phyloP scores from a whole-genome alignment of 768 basidiomycete species.

The Russula abietina region DNA sequence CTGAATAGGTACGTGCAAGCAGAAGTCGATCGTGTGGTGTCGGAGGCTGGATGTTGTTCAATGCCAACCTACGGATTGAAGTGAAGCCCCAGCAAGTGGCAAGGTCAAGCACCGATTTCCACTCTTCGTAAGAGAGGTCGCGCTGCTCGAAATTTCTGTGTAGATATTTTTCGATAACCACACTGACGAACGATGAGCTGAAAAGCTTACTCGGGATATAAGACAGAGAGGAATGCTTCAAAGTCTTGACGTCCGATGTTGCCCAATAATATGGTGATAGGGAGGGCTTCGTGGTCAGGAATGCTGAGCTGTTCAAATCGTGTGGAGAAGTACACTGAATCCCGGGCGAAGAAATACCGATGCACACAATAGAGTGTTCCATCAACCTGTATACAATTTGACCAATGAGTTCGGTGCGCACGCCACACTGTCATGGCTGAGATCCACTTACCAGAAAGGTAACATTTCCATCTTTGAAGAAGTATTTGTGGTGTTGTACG shows the following conservation, averaged over 20 bases:
- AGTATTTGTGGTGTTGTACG: conserved; percentile 14
- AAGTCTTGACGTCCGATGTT: conserved; percentile 11
- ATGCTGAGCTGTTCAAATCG: conserved; percentile 3
- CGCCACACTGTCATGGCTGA: too few species aligned
- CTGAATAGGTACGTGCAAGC: conserved; percentile 5
- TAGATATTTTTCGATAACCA: background rate
- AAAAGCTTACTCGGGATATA: conserved; percentile 20
- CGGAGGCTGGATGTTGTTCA: background rate
- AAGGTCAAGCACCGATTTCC: conserved; percentile 28
- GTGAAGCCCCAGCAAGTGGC: conserved; percentile 31
- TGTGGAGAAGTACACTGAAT: conserved; percentile 10
- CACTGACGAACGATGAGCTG: background rate
- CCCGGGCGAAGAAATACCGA: conserved; percentile 15
- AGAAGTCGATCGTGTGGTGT: conserved; percentile 6
- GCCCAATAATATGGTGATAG: background rate
- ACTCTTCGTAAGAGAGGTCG: conserved; percentile 24
- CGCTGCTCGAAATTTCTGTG: conserved; percentile 9
- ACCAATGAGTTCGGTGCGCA: too few species aligned
- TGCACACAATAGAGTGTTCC: conserved; percentile 15
- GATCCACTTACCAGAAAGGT: conserved; percentile 15
- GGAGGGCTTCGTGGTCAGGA: background rate
- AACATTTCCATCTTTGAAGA: conserved; percentile 19
- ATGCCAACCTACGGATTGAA: conserved; percentile 24
- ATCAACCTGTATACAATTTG: conserved; percentile 19
- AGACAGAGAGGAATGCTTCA: conserved; percentile 18